A percentile compares a stretch with the other conserved stretches of the same genome.
Evolutionary conservation across 2,329 filamentous ascomycete genomes (phyloP).

Genomic region (Cytospora paraplurivora): DNA sequence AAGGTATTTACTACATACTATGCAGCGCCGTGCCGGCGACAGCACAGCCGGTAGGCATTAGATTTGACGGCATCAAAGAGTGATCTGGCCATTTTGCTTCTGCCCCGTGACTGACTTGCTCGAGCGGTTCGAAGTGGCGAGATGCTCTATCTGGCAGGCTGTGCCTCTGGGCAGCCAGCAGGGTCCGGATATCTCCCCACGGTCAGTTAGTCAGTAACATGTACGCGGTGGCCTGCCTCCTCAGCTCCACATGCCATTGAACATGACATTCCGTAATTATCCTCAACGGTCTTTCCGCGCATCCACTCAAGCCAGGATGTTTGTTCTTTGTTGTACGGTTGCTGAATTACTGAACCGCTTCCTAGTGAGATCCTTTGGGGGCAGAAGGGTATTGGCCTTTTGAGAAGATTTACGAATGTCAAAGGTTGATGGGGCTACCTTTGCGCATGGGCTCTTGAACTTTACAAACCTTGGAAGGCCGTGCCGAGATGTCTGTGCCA

Average conservation of each 20-base stretch:
- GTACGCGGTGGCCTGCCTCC: neutral
- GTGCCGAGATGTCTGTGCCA: neutral
- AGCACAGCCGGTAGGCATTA: neutral
- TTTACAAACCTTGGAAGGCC: neutral
- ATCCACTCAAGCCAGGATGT: slow-evolving; percentile 2
- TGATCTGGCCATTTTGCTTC: too few relatives aligned
- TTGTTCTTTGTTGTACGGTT: neutral
- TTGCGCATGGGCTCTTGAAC: neutral
- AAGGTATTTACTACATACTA: neutral
- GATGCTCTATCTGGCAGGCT: neutral
- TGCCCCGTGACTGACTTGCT: too few relatives aligned
- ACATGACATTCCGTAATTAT: slow-evolving; percentile 7
- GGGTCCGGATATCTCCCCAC: slow-evolving; percentile 4
- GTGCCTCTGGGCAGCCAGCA: neutral
- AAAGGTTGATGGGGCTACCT: neutral
- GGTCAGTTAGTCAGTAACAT: neutral
- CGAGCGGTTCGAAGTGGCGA: neutral
- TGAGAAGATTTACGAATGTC: neutral
- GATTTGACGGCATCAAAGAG: too few relatives aligned
- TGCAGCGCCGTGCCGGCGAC: neutral
- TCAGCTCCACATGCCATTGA: neutral
- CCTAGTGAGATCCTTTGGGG: neutral
- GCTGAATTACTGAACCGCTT: slow-evolving; percentile 1
- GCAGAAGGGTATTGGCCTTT: neutral
- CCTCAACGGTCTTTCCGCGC: slow-evolving; percentile 22